phyloP scores from a whole-genome alignment of 2,329 filamentous ascomycete genomes.

The Blastomyces parvus region DNA sequence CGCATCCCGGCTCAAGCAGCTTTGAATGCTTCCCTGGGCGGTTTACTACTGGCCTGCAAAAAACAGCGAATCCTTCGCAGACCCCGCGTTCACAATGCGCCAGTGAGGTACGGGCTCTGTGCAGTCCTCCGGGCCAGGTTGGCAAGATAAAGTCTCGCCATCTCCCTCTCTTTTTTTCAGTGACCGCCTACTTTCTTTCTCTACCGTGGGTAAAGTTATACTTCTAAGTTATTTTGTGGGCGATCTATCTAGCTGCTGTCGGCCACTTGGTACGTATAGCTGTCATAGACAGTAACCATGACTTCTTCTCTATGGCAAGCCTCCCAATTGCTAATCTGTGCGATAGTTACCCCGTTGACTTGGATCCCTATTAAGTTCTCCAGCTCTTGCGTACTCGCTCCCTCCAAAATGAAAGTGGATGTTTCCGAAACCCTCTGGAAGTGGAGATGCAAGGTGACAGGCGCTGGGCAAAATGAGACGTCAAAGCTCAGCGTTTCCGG shows the following conservation, averaged over 20 bases:
- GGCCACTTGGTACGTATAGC: not conserved
- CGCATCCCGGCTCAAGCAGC: not conserved
- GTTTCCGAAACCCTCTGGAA: conserved; percentile 7
- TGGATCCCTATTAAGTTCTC: not conserved
- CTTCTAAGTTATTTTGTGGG: not conserved
- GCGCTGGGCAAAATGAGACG: not conserved
- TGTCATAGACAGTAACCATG: not conserved
- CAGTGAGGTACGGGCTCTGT: not conserved
- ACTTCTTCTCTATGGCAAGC: not conserved
- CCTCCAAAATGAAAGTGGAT: not conserved
- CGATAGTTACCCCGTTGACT: not conserved
- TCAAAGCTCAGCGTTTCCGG: not conserved
- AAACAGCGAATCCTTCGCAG: not conserved
- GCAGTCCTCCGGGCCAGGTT: too few relatives aligned
- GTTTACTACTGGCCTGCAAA: not conserved
- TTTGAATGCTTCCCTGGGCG: not conserved
- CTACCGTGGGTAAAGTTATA: not conserved
- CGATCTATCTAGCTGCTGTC: not conserved
- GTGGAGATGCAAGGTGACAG: conserved; percentile 5
- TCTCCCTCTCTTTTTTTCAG: not conserved
- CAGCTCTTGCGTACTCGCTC: not conserved
- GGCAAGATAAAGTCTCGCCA: not conserved
- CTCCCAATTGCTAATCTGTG: not conserved
- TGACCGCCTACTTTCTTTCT: not conserved
- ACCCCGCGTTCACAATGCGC: not conserved